Evolutionary conservation across 371 early-diverging fungal species (phyloP).

Genomic region (Dichotomocladium elegans): DNA sequence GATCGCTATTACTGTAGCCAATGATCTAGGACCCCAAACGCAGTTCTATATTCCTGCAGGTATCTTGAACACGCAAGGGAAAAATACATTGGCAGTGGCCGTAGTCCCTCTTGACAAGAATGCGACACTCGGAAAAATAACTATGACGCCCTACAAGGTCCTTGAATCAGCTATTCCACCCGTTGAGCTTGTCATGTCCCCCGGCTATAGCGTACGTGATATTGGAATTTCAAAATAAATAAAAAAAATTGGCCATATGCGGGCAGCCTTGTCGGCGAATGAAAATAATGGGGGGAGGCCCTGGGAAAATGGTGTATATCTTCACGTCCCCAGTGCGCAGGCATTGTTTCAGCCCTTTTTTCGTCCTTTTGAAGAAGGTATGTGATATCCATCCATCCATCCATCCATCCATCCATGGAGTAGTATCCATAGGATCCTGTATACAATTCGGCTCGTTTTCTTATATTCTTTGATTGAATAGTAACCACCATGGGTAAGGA

Average conservation of each 20-base stretch:
- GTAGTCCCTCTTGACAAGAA: constrained; percentile 12
- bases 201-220: too few relatives aligned
- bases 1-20: constrained; percentile 11
- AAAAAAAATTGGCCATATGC: too few relatives aligned
- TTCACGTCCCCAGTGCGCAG: too few relatives aligned
- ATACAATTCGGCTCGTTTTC: not conserved
- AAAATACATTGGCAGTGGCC: constrained; percentile 16
- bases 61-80: constrained; percentile 17
- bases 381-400: constrained; percentile 6
- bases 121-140: constrained; percentile 6
- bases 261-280: too few relatives aligned
- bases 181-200: constrained; percentile 10
- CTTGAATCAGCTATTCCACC: constrained; percentile 10
- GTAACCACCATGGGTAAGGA: constrained; percentile 79
- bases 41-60: constrained; percentile 15
- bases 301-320: too few relatives aligned
- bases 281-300: too few relatives aligned
- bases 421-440: not conserved
- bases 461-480: not conserved
- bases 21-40: constrained; percentile 18
- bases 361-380: constrained; percentile 2
- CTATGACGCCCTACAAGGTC: constrained; percentile 6
- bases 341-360: not conserved
- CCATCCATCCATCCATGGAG: constrained; percentile 7
- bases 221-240: too few relatives aligned